Percentiles rank a stretch among this genome's conserved stretches.
These are phyloP conservation scores for Thraustochytrium sp. DNA, from an alignment of 352 stramenopile genomes.

Conservation along the genomic window DNA sequence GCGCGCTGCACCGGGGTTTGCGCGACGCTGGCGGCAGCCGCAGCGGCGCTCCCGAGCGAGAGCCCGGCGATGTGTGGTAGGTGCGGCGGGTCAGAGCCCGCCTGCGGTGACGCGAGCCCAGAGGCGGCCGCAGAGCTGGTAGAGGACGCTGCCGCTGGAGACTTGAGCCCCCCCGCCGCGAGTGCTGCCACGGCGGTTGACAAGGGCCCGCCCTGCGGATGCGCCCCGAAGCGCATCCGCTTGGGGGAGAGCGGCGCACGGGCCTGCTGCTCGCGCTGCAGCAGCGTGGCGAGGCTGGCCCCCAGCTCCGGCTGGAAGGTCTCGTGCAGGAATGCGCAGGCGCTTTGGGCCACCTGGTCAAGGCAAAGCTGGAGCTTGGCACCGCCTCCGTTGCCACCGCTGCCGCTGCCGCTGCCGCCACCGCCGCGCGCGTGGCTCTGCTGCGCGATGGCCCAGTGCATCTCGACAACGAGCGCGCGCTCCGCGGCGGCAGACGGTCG, in stretches of 20 bases:
- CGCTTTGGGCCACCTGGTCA: background rate
- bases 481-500: background rate
- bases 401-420: background rate
- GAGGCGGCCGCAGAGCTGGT: too few relatives aligned
- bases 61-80: too few relatives aligned
- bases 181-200: too few relatives aligned
- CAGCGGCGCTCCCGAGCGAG: too few relatives aligned
- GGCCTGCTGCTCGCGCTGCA: background rate
- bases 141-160: too few relatives aligned
- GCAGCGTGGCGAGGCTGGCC: background rate
- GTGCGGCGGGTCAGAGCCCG: too few relatives aligned
- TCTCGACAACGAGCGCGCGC: slow-evolving; percentile 7
- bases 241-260: background rate
- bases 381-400: background rate
- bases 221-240: too few relatives aligned
- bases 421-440: background rate
- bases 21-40: background rate
- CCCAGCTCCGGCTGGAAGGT: background rate
- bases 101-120: too few relatives aligned
- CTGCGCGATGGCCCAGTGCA: background rate
- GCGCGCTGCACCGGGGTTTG: background rate
- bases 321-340: background rate
- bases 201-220: too few relatives aligned
- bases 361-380: background rate
- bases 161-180: too few relatives aligned